Evolutionary conservation across 345 rosid species (phyloP), one percentile per base, ranked within the genome.

Genomic region (Gossypium mustelinum): DNA sequence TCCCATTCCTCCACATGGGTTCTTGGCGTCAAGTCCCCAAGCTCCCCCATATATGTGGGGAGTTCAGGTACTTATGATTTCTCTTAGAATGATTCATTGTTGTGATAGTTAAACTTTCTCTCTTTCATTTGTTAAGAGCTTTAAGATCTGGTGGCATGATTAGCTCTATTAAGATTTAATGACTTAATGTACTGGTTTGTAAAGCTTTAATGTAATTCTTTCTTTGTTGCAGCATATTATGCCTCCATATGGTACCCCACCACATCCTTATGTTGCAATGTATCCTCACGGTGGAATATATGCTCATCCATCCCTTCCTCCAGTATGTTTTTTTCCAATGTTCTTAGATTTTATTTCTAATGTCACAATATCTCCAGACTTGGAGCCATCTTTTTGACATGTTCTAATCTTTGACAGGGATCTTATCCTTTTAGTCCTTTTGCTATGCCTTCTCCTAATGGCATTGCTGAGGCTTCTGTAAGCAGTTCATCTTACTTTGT

Each of bases 1-100:
- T 79, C 95, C 94, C 67, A 86, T 94, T 74, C 98, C 95, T 57
- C 97, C 98, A 14, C 98, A 89, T 86, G 98, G 98, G 24, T 94
- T 86, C 86, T 75, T 95, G 86, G 96, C 98, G 63, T 89, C 98
- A 78, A 95, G 91, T 84, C 98, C 99, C 77, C 99, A 95, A 83
- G 91, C 97, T 79, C 98, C 86, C 75, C 98, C 99, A 74, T 95
- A 95, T 77, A 93, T 95, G 99, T 95, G 99, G 99, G 98, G 99
- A 3, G 99, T 95, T 78, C 99, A 95, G 98, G 99, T 95, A 85
- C 66, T 24, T 71, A 61, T 10, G 65, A 75, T 73, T 70, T 54
- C 68, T 39, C 44, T 7, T 47, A 14, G 9, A 45, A 10, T 52
- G 3, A 43, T 41, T 12, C 43, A 8, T 41, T 34, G n/a, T 43